Base-by-base conservation (phyloP, 2,329 filamentous ascomycete species). In the Calonectria pauciramosa region DNA sequence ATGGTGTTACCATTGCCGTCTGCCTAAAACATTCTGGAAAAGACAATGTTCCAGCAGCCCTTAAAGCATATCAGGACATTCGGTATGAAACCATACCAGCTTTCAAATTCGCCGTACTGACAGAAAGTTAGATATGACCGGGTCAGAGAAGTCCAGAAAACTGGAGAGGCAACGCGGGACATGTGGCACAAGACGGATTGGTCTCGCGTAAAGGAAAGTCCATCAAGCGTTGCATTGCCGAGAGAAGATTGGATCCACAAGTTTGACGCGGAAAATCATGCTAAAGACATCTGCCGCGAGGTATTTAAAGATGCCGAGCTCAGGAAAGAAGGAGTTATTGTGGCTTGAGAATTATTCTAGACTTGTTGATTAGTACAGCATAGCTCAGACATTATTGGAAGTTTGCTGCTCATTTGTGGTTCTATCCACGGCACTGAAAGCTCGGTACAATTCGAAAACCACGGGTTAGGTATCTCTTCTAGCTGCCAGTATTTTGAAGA, bases 171-270 rank as follows among this genome's bases (percentile, higher is more conserved):
- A 0, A 80, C 78, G 0, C 63, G 78, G 2, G 78, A 80, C 34
- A 34, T 79, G 3, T 80, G 78, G 78, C 78, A 80, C 13, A 80
- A 78, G 28, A 79, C 77, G 1, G 72, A 80, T 32, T 80, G 78
- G 78, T 69, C 38, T 3, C 68, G 71, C 4, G 78, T 79, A 2
- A 78, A 73, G 8, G 28, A 77, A 10, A 65, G 79, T 5, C 78
- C 78, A 0, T 68, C 47, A 1, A 79, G 71, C 1, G 77, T 80
- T 5, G 77, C 71, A 0, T 75, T 80, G 1, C 78, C 78, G 0
- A 68, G 77, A 1, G 78, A 80, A 6, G 78, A 77, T 8, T 80
- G 78, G 78, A 78, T 80, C 5, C 78, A 80, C 20, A 56, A 70
- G 0, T 80, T 80, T 9, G 78, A 80, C n/a, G 70, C 78, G 0